phyloP scores from a whole-genome alignment of 2,329 filamentous ascomycete genomes.

The Colletotrichum abscissum region DNA sequence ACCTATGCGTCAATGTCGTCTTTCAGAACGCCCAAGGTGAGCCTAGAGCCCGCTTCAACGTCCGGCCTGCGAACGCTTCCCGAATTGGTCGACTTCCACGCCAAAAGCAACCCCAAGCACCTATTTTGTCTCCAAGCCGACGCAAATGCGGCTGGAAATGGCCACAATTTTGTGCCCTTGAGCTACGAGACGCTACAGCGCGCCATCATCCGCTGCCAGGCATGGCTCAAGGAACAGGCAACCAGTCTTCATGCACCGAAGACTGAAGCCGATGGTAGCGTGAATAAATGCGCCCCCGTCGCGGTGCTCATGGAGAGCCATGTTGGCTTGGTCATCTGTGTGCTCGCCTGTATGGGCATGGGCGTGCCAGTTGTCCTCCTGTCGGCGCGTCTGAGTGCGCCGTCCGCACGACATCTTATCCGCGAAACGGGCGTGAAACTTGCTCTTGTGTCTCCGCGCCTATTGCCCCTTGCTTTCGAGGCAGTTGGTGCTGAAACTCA shows the following conservation, averaged over 20 bases:
- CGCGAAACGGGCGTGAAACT: constrained; percentile 8
- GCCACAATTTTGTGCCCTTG: constrained; percentile 24
- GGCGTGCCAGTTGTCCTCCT: constrained; percentile 39
- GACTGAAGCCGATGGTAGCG: constrained; percentile 9
- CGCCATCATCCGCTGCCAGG: constrained; percentile 36
- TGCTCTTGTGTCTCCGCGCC: too few species aligned
- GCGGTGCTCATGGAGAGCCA: constrained; percentile 45
- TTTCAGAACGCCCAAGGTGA: too few species aligned
- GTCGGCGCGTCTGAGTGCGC: constrained; percentile 35
- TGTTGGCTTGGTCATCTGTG: constrained; percentile 42
- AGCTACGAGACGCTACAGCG: constrained; percentile 38
- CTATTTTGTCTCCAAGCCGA: constrained; percentile 40
- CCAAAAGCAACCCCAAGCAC: constrained; percentile 40
- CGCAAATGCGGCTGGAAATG: constrained; percentile 28
- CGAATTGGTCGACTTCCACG: constrained; percentile 44
- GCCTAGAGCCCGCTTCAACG: too few species aligned
- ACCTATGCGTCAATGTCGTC: too few species aligned
- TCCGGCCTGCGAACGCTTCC: constrained; percentile 21
- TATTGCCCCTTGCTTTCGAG: too few species aligned
- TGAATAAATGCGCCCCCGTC: constrained; percentile 37
- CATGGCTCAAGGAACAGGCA: constrained; percentile 33
- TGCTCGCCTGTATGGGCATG: constrained; percentile 40
- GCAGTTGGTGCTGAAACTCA: too few species aligned
- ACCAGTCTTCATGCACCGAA: constrained; percentile 19
- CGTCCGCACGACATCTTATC: constrained; percentile 33